Base-by-base conservation (phyloP, 2,329 filamentous ascomycete species). In the Xylariaceae sp. region DNA sequence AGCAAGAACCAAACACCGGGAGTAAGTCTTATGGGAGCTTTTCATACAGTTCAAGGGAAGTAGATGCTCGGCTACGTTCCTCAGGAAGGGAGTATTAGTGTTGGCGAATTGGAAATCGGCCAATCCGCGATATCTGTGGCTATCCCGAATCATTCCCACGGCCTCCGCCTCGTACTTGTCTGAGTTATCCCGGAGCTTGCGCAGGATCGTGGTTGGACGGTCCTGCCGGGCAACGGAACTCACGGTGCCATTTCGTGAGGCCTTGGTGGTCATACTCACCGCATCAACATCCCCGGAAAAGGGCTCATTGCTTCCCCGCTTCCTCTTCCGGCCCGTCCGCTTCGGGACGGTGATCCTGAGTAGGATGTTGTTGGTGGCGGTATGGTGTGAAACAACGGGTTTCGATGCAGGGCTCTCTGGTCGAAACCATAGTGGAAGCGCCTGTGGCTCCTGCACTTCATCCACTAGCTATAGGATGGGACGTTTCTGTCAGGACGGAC, bases 91-190 rank as follows among this genome's bases (percentile, higher is more conserved):
- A 51, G 87, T 88, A 41, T 82, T 80, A 11, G 80, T 80, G 54
- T 88, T 86, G 18, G 89, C 85, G 74, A 88, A 93, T 68, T 95
- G 90, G 69, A 95, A 95, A 73, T 97, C 93, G 7, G 91, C 88
- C 64, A 96, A 80, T 37, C 82, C 87, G 71, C 93, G 84, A 73
- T 95, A 99, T 44, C 93, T 85, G 78, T 97, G 92, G 0, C 88
- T 94, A 66, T 90, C 85, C 57, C 86, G 84, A 61, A 97, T 83
- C 17, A 85, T 74, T 6, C 91, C 91, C 2, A 92, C 80, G 1
- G 86, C 80, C 65, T 92, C 85, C 35, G 90, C 80, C 3, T 80
- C 75, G 71, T 92, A 93, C 7, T 74, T 81, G 7, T 79, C 81
- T 0, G 79, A 76, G 70, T 92, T 94, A 70, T 95, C 91, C 65